A percentile compares a stretch with the other conserved stretches of the same genome.
Evolutionary conservation across 2,329 filamentous ascomycete genomes (phyloP).

Genomic region (Pseudogymnoascus destructans): DNA sequence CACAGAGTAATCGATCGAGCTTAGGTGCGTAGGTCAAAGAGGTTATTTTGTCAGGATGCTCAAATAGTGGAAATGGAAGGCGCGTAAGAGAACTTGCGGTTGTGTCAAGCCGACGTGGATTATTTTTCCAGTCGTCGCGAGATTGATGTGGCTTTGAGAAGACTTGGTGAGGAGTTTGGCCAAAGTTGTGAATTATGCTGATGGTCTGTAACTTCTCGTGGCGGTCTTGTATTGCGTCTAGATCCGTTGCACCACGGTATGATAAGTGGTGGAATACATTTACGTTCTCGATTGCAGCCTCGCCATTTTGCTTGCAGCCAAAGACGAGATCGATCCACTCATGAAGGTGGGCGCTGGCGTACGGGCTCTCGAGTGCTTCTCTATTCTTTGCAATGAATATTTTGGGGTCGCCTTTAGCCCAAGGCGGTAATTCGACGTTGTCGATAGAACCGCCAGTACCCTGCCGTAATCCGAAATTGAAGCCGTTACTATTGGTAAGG

Average conservation of each 20-base stretch:
- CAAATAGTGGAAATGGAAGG: conserved; percentile 63
- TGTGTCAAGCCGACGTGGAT: conserved; percentile 60
- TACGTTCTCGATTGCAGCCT: conserved; percentile 77
- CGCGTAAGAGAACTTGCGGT: conserved; percentile 63
- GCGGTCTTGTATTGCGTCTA: conserved; percentile 81
- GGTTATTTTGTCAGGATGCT: conserved; percentile 62
- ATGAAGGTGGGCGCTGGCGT: conserved; percentile 80
- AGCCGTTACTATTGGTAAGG: conserved; percentile 81
- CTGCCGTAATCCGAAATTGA: conserved; percentile 83
- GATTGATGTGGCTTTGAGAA: conserved; percentile 69
- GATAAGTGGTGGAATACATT: conserved; percentile 96
- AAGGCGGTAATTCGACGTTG: conserved; percentile 78
- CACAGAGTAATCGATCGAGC: conserved; percentile 69
- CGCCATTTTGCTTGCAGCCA: conserved; percentile 84
- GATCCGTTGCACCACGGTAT: conserved; percentile 83
- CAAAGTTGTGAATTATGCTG: conserved; percentile 96
- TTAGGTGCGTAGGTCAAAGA: conserved; percentile 68
- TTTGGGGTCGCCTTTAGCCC: conserved; percentile 91
- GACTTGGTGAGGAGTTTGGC: conserved; percentile 91
- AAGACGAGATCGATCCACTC: conserved; percentile 96
- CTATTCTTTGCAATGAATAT: conserved; percentile 93
- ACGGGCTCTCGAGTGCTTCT: conserved; percentile 87
- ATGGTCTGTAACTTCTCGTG: conserved; percentile 81
- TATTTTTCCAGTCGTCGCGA: conserved; percentile 55
- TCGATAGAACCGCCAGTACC: conserved; percentile 69